phyloP scores from a whole-genome alignment of 305 asterid genomes.

The Fraxinus xanthoxyloides region DNA sequence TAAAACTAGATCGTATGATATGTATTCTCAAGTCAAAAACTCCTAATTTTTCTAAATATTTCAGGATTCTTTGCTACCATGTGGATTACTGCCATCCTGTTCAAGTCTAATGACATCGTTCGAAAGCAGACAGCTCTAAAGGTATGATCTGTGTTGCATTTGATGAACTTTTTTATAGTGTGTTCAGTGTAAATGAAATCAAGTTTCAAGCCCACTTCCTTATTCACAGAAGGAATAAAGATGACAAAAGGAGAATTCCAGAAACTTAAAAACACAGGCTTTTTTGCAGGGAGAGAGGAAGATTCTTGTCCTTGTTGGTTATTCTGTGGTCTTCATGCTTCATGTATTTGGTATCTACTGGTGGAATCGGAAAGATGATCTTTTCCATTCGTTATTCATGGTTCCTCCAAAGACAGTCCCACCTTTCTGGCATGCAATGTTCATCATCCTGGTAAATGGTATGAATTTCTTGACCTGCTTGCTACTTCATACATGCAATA shows the following conservation, averaged over 20 bases:
- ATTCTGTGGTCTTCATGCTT: slow-evolving; percentile 53
- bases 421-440: slow-evolving; percentile 88
- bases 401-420: slow-evolving; percentile 81
- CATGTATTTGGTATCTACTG: slow-evolving; percentile 74
- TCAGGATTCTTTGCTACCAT: slow-evolving; percentile 60
- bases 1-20: not conserved
- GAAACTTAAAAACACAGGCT: slow-evolving; percentile 17
- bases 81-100: slow-evolving; percentile 72
- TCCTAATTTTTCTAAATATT: not conserved
- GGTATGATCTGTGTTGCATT: slow-evolving; percentile 41
- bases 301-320: slow-evolving; percentile 57
- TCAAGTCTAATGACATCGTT: slow-evolving; percentile 83
- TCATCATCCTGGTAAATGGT: slow-evolving; percentile 80
- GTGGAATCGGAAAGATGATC: slow-evolving; percentile 66
- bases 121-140: slow-evolving; percentile 90
- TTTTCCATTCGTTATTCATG: slow-evolving; percentile 70
- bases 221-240: not conserved
- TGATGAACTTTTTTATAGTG: slow-evolving; percentile 13
- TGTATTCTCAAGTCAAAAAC: not conserved
- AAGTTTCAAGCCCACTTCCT: not conserved
- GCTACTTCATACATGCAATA: slow-evolving; percentile 1
- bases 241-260: slow-evolving; percentile 14
- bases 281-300: slow-evolving; percentile 82
- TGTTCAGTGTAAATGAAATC: slow-evolving; percentile 9
- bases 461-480: slow-evolving; percentile 24